phyloP scores from a whole-genome alignment of 2,329 filamentous ascomycete genomes.

The Fusarium bactridioides region DNA sequence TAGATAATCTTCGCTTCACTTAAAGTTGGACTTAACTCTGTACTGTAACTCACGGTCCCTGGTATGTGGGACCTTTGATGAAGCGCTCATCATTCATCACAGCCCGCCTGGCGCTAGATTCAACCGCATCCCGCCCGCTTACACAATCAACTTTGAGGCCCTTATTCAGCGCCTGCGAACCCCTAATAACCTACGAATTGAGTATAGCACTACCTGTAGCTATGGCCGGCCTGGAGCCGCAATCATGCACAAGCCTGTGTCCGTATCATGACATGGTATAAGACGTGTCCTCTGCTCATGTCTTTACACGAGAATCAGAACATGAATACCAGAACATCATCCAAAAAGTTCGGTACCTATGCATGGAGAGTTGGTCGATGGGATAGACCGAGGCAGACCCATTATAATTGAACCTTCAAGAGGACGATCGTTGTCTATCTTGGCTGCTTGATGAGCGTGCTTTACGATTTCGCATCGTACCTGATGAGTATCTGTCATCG shows the following conservation, averaged over 20 bases:
- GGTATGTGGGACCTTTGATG: constrained; percentile 8
- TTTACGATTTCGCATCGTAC: constrained; percentile 11
- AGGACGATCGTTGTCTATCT: constrained; percentile 8
- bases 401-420: constrained; percentile 13
- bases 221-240: neutral
- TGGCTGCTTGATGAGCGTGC: neutral
- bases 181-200: neutral
- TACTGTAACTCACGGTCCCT: neutral
- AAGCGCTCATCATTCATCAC: neutral
- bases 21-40: constrained; percentile 5
- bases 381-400: constrained; percentile 1
- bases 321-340: neutral
- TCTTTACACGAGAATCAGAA: neutral
- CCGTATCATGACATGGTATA: neutral
- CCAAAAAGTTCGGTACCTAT: neutral
- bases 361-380: neutral
- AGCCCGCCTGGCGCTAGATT: neutral
- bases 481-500: constrained; percentile 21
- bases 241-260: neutral
- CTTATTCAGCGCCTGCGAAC: constrained; percentile 5
- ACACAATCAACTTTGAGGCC: constrained; percentile 6
- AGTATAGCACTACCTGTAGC: neutral
- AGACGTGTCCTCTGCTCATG: neutral
- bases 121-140: constrained; percentile 25
- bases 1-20: neutral